phyloP scores from a whole-genome alignment of 2,329 filamentous ascomycete genomes.

The Pestalotiopsis sp. region DNA sequence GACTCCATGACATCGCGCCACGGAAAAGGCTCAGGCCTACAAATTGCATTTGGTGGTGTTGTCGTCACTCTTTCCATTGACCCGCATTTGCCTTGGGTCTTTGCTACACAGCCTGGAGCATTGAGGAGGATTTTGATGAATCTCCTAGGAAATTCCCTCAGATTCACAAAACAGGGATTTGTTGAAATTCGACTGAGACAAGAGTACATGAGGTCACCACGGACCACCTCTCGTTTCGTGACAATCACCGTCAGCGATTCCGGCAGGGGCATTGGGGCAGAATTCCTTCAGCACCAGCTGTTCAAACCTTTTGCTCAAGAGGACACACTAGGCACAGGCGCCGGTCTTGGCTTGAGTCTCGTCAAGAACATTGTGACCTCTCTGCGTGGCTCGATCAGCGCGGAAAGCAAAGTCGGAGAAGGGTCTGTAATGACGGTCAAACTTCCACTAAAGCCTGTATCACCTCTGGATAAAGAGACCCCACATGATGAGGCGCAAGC shows the following conservation, averaged over 20 bases:
- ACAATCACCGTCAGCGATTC: slow-evolving; percentile 47
- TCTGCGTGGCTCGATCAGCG: slow-evolving; percentile 17
- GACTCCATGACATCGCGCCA: neutral
- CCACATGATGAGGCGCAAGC: neutral
- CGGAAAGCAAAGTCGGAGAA: slow-evolving; percentile 18
- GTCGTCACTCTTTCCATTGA: slow-evolving; percentile 53
- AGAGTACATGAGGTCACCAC: neutral
- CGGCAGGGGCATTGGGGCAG: slow-evolving; percentile 63
- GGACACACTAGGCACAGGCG: slow-evolving; percentile 57
- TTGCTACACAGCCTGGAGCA: slow-evolving; percentile 53
- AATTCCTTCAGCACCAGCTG: slow-evolving; percentile 59
- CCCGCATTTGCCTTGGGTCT: slow-evolving; percentile 47
- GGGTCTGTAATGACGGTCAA: slow-evolving; percentile 35
- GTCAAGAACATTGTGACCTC: slow-evolving; percentile 53
- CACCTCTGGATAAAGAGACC: neutral
- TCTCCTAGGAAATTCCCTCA: slow-evolving; percentile 61
- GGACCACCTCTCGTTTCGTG: slow-evolving; percentile 13
- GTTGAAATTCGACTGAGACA: slow-evolving; percentile 24
- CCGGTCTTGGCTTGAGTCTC: slow-evolving; percentile 65
- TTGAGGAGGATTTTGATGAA: slow-evolving; percentile 60
- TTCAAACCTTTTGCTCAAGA: slow-evolving; percentile 68
- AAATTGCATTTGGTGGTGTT: slow-evolving; percentile 23
- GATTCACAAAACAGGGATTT: slow-evolving; percentile 49
- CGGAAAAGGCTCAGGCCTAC: neutral
- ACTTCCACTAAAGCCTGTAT: neutral